Base-by-base conservation (phyloP, 805 yeast genomes). In the Wickerhamiella shivajii region DNA sequence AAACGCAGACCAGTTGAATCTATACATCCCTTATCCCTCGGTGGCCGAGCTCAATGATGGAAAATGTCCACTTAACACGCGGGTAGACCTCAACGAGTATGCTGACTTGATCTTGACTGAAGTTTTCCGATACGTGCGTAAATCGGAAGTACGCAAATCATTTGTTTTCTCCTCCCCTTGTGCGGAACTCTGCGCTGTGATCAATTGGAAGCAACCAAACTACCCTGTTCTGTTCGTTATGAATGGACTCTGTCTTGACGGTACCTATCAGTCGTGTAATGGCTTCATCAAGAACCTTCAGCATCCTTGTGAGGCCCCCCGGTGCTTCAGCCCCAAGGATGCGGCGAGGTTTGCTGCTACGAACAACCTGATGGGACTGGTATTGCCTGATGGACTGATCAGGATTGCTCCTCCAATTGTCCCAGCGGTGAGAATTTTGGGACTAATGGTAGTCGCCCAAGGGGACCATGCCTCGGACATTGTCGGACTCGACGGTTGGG, bases 131-230 rank as follows among this genome's bases (percentile, higher is more conserved):
- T 92, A 84, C 52, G 85, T 77, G 18, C 69, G 76, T 22, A 50
- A 51, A 21, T 46, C 44, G 57, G 54, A 17, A 34, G 39, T 18
- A 10, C 33, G 45, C 29, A 62, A 93, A 39, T 73, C 92, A 1
- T 59, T 90, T 27, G 74, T 87, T 7, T 80, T 90, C 55, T 71
- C 93, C 9, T 81, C 95, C 1, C 70, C 78, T 36, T 83, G 84
- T 54, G 78, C 94, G 21, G 70, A 74, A 29, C 81, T 84, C n/a
- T 90, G 97, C 56, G 81, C 93, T 8, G 78, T 83, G 29, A 59
- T 90, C 45, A 90, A 90, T 56, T 90, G 98, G 98, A 90, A 90
- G 56, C 98, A 90, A 57, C 97, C 98, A 10, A 87, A 87, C 53
- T 90, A 77, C 57, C 96, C 98, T 0, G 97, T 90, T 1, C 74